phyloP scores from a whole-genome alignment of 345 rosid species.

The Xanthoceras sorbifolium region DNA sequence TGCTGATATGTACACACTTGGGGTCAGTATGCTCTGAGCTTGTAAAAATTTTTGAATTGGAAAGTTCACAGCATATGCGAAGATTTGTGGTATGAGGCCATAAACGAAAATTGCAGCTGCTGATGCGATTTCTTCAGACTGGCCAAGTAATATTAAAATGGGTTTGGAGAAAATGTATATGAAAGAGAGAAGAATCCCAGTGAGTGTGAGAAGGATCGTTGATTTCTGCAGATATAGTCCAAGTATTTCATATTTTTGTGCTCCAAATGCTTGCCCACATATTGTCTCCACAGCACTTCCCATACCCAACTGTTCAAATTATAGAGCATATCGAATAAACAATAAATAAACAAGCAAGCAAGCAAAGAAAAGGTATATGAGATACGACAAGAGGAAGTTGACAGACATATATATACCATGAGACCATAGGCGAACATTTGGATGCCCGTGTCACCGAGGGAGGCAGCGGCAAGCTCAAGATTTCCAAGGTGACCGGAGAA shows the following conservation, averaged over 20 bases:
- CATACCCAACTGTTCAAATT: slow-evolving; percentile 55
- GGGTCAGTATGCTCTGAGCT: slow-evolving; percentile 60
- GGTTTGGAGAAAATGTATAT: slow-evolving; percentile 52
- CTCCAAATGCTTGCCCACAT: slow-evolving; percentile 78
- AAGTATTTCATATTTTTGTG: slow-evolving; percentile 46
- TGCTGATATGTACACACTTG: slow-evolving; percentile 56
- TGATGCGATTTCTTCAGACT: slow-evolving; percentile 55
- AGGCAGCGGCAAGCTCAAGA: slow-evolving; percentile 57
- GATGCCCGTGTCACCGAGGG: slow-evolving; percentile 60
- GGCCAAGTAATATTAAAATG: slow-evolving; percentile 47
- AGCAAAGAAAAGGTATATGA: too few species aligned
- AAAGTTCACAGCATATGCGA: slow-evolving; percentile 58
- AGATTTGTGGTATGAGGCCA: slow-evolving; percentile 65
- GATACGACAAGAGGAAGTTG: too few species aligned
- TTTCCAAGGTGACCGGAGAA: slow-evolving; percentile 59
- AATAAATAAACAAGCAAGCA: too few species aligned
- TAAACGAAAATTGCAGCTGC: slow-evolving; percentile 55
- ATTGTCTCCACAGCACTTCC: slow-evolving; percentile 78
- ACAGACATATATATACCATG: slow-evolving; percentile 30
- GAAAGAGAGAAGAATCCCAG: slow-evolving; percentile 45
- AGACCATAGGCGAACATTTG: slow-evolving; percentile 48
- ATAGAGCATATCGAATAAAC: too few species aligned
- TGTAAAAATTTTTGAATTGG: slow-evolving; percentile 66
- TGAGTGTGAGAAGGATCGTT: slow-evolving; percentile 46
- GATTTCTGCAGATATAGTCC: slow-evolving; percentile 68